Conservation (phyloP, 495 filamentous ascomycete genomes). For the Hypoxylon lenormandii region DNA sequence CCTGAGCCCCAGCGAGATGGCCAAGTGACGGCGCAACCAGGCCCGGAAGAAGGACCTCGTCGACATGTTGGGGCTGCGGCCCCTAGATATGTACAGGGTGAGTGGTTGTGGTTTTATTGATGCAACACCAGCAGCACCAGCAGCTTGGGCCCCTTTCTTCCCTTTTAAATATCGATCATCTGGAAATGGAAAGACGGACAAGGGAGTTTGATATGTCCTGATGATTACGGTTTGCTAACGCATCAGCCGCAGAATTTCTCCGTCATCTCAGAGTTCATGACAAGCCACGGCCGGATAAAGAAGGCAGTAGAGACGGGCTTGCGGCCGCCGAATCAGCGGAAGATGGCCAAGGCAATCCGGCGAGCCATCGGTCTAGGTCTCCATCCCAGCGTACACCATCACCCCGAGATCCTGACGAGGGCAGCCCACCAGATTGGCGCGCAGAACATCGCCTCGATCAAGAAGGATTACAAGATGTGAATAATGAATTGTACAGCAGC, state of each 20-base stretch:
- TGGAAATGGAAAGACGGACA: constrained; percentile 14
- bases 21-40: constrained; percentile 64
- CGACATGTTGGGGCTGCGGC: constrained; percentile 83
- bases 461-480: constrained; percentile 15
- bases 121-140: not conserved
- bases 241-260: constrained; percentile 79
- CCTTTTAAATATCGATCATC: not conserved
- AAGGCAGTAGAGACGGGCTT: constrained; percentile 78
- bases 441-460: constrained; percentile 31
- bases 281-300: constrained; percentile 84
- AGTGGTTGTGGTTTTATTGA: constrained; percentile 35
- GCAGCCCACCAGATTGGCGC: constrained; percentile 15
- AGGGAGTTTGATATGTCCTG: not conserved
- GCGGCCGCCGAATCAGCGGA: constrained; percentile 87
- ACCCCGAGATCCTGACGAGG: constrained; percentile 82
- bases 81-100: constrained; percentile 86
- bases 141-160: constrained; percentile 2
- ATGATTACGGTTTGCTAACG: constrained; percentile 11
- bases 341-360: constrained; percentile 90
- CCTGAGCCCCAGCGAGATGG: constrained; percentile 76
- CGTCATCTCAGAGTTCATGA: constrained; percentile 90
- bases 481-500: constrained; percentile 30
- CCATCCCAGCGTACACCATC: constrained; percentile 89
- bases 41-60: constrained; percentile 74
- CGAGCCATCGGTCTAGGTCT: constrained; percentile 88